These are phyloP conservation scores for Cercospora nicotianae DNA, from an alignment of 2,329 filamentous ascomycete genomes.

Conservation along the genomic window DNA sequence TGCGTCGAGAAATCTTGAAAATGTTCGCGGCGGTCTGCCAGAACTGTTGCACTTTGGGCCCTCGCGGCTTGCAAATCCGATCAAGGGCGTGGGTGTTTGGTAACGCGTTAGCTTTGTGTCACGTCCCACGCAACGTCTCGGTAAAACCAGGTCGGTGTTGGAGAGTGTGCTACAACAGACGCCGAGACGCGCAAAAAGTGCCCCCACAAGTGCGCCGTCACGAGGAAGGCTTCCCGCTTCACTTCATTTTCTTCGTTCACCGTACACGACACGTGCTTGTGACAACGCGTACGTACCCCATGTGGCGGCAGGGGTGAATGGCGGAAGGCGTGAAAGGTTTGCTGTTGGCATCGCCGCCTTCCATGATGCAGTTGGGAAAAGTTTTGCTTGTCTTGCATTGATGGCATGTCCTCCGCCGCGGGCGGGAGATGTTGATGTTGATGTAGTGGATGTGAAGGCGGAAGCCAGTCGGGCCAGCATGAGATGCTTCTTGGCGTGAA, in stretches of 20 bases:
- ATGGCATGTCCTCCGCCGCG: not conserved
- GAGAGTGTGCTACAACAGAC: slow-evolving; percentile 51
- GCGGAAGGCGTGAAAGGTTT: not conserved
- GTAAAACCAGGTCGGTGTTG: not conserved
- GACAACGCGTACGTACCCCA: not conserved
- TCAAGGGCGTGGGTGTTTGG: slow-evolving; percentile 14
- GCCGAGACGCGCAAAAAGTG: slow-evolving; percentile 44
- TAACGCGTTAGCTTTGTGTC: slow-evolving; percentile 13
- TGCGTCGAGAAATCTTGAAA: slow-evolving; percentile 9
- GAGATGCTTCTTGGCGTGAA: not conserved
- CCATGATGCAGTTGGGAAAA: not conserved
- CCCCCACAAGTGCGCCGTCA: not conserved
- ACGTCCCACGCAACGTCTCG: slow-evolving; percentile 7
- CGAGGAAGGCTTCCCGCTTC: not conserved
- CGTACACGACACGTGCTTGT: not conserved
- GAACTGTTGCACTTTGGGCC: slow-evolving; percentile 1
- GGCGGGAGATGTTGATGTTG: not conserved
- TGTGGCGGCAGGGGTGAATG: not conserved
- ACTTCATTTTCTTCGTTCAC: not conserved
- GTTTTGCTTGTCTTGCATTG: not conserved
- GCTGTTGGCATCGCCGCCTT: not conserved
- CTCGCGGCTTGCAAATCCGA: slow-evolving; percentile 7
- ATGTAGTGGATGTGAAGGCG: not conserved
- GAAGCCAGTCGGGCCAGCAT: not conserved
- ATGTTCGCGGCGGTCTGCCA: slow-evolving; percentile 2